Percentiles rank a stretch among this genome's conserved stretches.
Evolutionary conservation across 106 monocot species (phyloP).

Genomic region (Vanilla planifolia): DNA sequence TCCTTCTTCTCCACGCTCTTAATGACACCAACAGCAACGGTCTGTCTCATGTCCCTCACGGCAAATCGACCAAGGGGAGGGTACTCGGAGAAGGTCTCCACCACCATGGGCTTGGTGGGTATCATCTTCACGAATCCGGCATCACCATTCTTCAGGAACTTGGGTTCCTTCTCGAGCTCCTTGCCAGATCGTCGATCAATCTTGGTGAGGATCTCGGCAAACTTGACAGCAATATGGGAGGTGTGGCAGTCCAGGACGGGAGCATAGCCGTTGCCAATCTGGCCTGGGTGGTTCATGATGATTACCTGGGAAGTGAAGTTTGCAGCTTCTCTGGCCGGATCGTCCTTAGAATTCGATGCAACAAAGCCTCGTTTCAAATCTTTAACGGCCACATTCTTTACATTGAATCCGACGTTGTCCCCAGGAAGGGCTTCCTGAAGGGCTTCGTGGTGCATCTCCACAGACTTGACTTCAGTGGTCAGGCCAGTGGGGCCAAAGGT

Average conservation of each 20-base stretch:
- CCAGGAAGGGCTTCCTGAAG: slow-evolving; percentile 49
- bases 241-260: slow-evolving; percentile 48
- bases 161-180: slow-evolving; percentile 54
- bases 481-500: slow-evolving; percentile 49
- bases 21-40: slow-evolving; percentile 69
- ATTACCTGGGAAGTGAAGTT: slow-evolving; percentile 38
- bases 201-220: slow-evolving; percentile 42
- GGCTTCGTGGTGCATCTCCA: slow-evolving; percentile 66
- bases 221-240: slow-evolving; percentile 45
- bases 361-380: slow-evolving; percentile 64
- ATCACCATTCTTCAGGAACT: slow-evolving; percentile 64
- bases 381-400: slow-evolving; percentile 64
- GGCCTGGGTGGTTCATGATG: slow-evolving; percentile 43
- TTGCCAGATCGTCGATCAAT: slow-evolving; percentile 40
- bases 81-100: slow-evolving; percentile 66
- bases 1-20: slow-evolving; percentile 77
- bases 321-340: slow-evolving; percentile 47
- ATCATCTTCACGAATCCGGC: slow-evolving; percentile 69
- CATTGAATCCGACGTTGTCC: slow-evolving; percentile 67
- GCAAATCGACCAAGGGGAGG: slow-evolving; percentile 64
- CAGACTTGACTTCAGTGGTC: slow-evolving; percentile 61
- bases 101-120: slow-evolving; percentile 73
- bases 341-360: slow-evolving; percentile 60
- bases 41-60: slow-evolving; percentile 71
- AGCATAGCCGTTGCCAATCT: slow-evolving; percentile 46